Conservation (phyloP, 2,329 filamentous ascomycete genomes). For the Neonectria sp. region DNA sequence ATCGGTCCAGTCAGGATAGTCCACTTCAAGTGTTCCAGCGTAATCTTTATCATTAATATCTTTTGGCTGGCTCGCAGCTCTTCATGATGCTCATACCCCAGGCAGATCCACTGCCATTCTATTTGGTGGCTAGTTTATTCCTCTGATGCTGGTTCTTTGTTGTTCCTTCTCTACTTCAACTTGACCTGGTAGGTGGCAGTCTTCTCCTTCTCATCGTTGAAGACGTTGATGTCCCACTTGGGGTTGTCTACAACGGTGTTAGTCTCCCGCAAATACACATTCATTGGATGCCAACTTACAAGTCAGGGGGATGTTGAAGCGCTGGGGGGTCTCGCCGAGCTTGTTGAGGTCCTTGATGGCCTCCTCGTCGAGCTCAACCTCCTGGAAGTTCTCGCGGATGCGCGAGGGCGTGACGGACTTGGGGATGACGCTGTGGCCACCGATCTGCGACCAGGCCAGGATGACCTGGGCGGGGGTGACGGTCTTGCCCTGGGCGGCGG, state of each 20-base stretch:
- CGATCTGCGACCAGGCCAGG: constrained; percentile 71
- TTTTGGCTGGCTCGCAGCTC: constrained; percentile 14
- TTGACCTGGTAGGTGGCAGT: constrained; percentile 64
- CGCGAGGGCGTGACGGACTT: constrained; percentile 79
- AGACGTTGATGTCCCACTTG: constrained; percentile 71
- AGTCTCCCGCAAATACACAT: constrained; percentile 11
- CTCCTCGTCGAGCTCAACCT: constrained; percentile 72
- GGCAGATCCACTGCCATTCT: constrained; percentile 28
- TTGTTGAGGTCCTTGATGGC: constrained; percentile 74
- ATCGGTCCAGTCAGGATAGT: not conserved
- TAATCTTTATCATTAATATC: constrained; percentile 32
- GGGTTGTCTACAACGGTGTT: constrained; percentile 58
- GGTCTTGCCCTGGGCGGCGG: constrained; percentile 52
- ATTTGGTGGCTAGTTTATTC: constrained; percentile 24
- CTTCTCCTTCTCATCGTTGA: constrained; percentile 68
- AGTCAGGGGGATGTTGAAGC: constrained; percentile 62
- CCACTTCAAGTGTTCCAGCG: not conserved
- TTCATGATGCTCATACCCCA: constrained; percentile 2
- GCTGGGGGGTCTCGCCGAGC: constrained; percentile 68
- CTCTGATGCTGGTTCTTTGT: constrained; percentile 7
- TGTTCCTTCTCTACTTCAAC: constrained; percentile 43
- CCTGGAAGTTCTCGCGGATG: constrained; percentile 79
- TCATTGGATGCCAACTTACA: constrained; percentile 51
- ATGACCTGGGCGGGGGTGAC: constrained; percentile 62
- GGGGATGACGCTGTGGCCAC: constrained; percentile 80